A percentile compares a stretch with the other conserved stretches of the same genome.
phyloP scores from a whole-genome alignment of 306 rosid species.

The Gynostemma pentaphyllum region DNA sequence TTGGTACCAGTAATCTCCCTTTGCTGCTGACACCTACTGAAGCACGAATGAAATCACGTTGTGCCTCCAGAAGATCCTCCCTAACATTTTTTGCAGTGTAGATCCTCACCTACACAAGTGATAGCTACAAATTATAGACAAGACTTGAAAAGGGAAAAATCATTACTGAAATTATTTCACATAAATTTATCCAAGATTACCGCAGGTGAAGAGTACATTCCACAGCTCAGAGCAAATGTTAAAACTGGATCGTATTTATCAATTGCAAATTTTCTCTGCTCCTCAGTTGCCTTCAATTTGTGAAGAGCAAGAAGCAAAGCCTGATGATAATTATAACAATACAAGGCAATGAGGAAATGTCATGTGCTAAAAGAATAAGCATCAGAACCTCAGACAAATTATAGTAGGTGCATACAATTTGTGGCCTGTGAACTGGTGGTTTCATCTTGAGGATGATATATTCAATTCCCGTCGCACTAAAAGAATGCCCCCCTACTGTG shows the following conservation, averaged over 20 bases:
- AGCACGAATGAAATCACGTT: slow-evolving; percentile 52
- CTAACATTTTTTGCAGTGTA: slow-evolving; percentile 43
- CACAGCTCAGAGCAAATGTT: slow-evolving; percentile 56
- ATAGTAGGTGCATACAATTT: slow-evolving; percentile 34
- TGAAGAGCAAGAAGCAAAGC: slow-evolving; percentile 76
- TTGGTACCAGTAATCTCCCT: slow-evolving; percentile 58
- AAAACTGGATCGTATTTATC: slow-evolving; percentile 41
- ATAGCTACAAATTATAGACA: not conserved
- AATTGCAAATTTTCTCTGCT: slow-evolving; percentile 39
- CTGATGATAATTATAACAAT: slow-evolving; percentile 20
- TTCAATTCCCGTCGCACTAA: slow-evolving; percentile 58
- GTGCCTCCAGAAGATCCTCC: slow-evolving; percentile 60
- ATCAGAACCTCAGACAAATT: not conserved
- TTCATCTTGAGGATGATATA: slow-evolving; percentile 55
- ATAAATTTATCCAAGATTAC: slow-evolving; percentile 18
- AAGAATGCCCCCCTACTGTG: slow-evolving; percentile 63
- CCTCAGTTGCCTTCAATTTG: slow-evolving; percentile 55
- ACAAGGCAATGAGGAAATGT: slow-evolving; percentile 15
- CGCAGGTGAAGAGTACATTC: slow-evolving; percentile 68
- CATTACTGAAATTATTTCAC: too few relatives aligned
- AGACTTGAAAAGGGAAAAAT: not conserved
- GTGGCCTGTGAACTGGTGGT: slow-evolving; percentile 75
- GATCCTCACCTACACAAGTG: slow-evolving; percentile 29
- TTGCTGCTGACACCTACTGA: slow-evolving; percentile 58
- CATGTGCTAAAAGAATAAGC: slow-evolving; percentile 4